These are phyloP conservation scores for Wallacemonas sp. DNA, from an alignment of 208 protist genomes.

Conservation along the genomic window DNA sequence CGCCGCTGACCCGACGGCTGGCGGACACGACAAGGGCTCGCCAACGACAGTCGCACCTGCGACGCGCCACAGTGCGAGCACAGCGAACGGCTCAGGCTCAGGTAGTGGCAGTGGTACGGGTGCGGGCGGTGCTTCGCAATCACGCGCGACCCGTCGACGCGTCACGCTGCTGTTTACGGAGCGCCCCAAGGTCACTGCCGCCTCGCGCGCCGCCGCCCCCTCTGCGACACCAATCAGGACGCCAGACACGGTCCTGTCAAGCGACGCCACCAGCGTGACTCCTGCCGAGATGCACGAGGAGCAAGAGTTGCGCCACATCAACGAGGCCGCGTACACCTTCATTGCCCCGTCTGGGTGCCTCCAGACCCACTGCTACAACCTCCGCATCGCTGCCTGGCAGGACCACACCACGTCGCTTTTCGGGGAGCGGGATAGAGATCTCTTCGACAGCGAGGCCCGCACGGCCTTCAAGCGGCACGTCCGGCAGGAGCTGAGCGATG, in stretches of 20 bases:
- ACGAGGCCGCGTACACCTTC: slow-evolving; percentile 1
- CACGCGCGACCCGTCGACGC: slow-evolving; percentile 1
- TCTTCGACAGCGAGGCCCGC: slow-evolving; percentile 33
- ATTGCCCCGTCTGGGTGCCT: slow-evolving; percentile 27
- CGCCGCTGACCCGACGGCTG: background rate
- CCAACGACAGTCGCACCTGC: too few species aligned
- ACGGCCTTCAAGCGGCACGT: slow-evolving; percentile 36
- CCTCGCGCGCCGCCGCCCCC: background rate
- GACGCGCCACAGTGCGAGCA: background rate
- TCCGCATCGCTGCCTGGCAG: slow-evolving; percentile 57
- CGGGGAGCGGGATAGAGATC: slow-evolving; percentile 32
- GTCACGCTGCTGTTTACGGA: slow-evolving; percentile 13
- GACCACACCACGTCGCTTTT: slow-evolving; percentile 38
- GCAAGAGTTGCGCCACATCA: slow-evolving; percentile 16
- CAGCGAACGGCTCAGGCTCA: too few species aligned
- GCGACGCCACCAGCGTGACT: background rate
- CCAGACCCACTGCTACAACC: slow-evolving; percentile 36
- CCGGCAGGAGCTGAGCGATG: slow-evolving; percentile 34
- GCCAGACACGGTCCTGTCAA: too few species aligned
- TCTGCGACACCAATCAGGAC: too few species aligned
- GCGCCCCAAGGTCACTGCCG: background rate
- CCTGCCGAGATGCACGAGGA: slow-evolving; percentile 8
- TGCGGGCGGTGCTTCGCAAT: too few species aligned
- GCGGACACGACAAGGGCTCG: background rate
- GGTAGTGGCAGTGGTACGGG: too few species aligned